phyloP scores from a whole-genome alignment of 108 stramenopile species.

The Nitzschia sp. region DNA sequence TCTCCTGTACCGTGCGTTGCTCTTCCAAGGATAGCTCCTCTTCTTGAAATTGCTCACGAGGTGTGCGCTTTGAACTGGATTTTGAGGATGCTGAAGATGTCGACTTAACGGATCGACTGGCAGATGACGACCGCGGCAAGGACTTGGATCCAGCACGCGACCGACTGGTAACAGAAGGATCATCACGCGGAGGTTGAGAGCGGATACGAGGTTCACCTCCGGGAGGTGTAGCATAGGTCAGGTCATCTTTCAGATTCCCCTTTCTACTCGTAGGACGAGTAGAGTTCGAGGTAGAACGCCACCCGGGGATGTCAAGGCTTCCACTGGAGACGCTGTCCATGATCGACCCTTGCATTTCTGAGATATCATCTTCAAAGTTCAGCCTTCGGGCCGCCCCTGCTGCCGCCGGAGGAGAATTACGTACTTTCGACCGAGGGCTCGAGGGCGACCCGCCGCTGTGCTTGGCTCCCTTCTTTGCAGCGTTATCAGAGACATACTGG shows the following conservation, averaged over 20 bases:
- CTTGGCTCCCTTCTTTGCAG: background rate
- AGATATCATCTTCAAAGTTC: constrained; percentile 7
- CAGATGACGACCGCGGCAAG: background rate
- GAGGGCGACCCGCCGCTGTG: background rate
- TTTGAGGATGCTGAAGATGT: background rate
- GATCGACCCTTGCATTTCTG: background rate
- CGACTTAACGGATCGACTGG: background rate
- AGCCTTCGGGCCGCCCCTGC: constrained; percentile 1
- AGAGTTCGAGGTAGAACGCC: background rate
- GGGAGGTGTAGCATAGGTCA: constrained; percentile 19
- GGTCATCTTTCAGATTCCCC: constrained; percentile 11
- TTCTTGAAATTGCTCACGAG: background rate
- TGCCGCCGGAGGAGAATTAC: background rate
- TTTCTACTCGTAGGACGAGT: background rate
- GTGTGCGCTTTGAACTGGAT: background rate
- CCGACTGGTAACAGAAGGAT: too few relatives aligned
- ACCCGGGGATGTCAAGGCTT: background rate
- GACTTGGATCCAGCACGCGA: background rate
- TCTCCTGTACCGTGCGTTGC: background rate
- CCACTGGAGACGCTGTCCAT: background rate
- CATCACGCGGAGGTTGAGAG: too few relatives aligned
- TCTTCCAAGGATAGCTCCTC: constrained; percentile 7
- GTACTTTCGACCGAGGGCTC: background rate
- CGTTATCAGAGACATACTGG: background rate
- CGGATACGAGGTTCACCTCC: constrained; percentile 1